These are phyloP conservation scores for Eimeria mitis DNA, from an alignment of 169 alveolate genomes.

Conservation along the genomic window DNA sequence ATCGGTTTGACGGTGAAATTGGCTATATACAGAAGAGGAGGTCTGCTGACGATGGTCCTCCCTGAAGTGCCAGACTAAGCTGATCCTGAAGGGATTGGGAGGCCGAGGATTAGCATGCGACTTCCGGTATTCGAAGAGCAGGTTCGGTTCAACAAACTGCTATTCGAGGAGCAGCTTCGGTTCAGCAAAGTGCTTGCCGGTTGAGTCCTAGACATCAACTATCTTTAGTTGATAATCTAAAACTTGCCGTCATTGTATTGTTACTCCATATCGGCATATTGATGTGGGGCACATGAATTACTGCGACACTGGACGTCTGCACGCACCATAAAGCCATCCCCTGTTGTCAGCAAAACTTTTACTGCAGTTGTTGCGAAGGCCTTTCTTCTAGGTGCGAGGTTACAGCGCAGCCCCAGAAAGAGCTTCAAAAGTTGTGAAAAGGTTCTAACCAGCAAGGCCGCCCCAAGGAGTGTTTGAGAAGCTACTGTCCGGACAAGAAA, in stretches of 20 bases:
- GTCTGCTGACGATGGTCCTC: not conserved
- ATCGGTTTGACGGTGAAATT: not conserved
- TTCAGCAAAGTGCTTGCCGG: not conserved
- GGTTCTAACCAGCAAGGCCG: not conserved
- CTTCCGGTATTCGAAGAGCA: not conserved
- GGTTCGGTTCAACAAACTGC: not conserved
- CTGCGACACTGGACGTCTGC: not conserved
- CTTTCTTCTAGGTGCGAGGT: not conserved
- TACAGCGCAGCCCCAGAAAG: not conserved
- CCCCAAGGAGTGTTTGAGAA: not conserved
- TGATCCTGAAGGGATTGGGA: not conserved
- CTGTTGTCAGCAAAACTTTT: not conserved
- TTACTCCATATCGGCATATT: not conserved
- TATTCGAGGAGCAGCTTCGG: not conserved
- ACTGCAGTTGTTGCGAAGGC: not conserved
- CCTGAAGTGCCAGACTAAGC: not conserved
- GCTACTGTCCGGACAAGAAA: not conserved
- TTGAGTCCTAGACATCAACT: not conserved
- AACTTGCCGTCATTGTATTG: not conserved
- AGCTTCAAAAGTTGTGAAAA: not conserved
- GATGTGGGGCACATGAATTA: not conserved
- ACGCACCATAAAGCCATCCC: not conserved
- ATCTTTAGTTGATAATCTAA: not conserved
- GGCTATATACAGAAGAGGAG: not conserved
- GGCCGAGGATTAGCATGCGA: not conserved